Evolutionary conservation across 1,284 basidiomycete species (phyloP).

Genomic region (Retiboletus flavoniger): DNA sequence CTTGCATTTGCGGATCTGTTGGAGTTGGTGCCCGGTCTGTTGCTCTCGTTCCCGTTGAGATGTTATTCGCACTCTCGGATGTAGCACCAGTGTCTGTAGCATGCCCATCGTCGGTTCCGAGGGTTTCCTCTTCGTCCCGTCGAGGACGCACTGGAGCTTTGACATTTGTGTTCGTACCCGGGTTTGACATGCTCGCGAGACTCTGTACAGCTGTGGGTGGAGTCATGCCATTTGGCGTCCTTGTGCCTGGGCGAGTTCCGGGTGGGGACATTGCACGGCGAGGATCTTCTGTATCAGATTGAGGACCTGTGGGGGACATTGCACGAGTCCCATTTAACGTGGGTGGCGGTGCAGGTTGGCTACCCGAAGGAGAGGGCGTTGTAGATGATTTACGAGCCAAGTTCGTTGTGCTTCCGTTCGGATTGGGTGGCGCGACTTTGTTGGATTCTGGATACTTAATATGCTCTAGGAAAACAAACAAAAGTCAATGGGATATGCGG

Average conservation of each 20-base stretch:
- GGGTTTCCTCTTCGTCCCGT: slow-evolving; percentile 64
- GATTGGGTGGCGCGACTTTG: slow-evolving; percentile 44
- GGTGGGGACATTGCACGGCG: slow-evolving; percentile 67
- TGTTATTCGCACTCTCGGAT: slow-evolving; percentile 24
- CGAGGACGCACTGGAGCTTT: slow-evolving; percentile 59
- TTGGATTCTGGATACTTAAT: slow-evolving; percentile 90
- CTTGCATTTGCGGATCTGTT: slow-evolving; percentile 35
- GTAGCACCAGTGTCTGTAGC: slow-evolving; percentile 47
- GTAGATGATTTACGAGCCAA: slow-evolving; percentile 42
- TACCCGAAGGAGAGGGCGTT: slow-evolving; percentile 33
- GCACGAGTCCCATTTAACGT: slow-evolving; percentile 45
- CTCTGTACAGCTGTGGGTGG: slow-evolving; percentile 31
- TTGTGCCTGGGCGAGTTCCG: slow-evolving; percentile 38
- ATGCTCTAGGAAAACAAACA: slow-evolving; percentile 53
- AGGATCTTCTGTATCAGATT: slow-evolving; percentile 51
- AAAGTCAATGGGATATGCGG: slow-evolving; percentile 3
- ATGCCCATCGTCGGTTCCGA: slow-evolving; percentile 50
- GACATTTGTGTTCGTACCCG: slow-evolving; percentile 39
- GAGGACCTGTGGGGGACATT: slow-evolving; percentile 53
- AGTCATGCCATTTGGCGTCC: slow-evolving; percentile 45
- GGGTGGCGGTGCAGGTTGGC: slow-evolving; percentile 22
- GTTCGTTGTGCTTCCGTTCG: slow-evolving; percentile 31
- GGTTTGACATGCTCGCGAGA: slow-evolving; percentile 7
- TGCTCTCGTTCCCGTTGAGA: slow-evolving; percentile 34
- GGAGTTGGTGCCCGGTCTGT: slow-evolving; percentile 57